These are phyloP conservation scores for Trichosporon inkin DNA, from an alignment of 1,284 basidiomycete species.

Conservation along the genomic window DNA sequence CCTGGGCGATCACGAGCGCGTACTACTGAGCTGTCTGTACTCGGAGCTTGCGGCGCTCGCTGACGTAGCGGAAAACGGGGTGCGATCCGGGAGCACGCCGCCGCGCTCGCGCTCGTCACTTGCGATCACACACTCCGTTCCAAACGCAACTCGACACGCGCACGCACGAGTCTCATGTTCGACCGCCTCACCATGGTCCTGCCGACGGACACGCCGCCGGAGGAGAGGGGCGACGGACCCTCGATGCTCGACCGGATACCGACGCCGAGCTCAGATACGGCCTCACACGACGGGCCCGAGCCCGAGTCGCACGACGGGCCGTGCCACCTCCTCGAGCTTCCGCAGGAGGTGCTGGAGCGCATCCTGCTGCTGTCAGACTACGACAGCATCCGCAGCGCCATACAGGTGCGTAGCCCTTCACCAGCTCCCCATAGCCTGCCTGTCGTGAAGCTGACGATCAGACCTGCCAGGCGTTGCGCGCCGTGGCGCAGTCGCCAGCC, in stretches of 20 bases:
- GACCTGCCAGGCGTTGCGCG: conserved; percentile 10
- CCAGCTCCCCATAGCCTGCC: background rate
- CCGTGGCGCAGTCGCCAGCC: background rate
- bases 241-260: conserved; percentile 3
- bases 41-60: background rate
- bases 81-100: background rate
- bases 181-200: conserved; percentile 6
- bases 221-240: background rate
- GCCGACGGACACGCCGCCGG: background rate
- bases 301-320: background rate
- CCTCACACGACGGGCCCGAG: background rate
- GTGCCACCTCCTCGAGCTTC: conserved; percentile 5
- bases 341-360: conserved; percentile 13
- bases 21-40: too few species aligned
- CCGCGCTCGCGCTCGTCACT: background rate
- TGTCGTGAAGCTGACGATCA: conserved; percentile 10
- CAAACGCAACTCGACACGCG: background rate
- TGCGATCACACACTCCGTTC: too few species aligned
- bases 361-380: conserved; percentile 1
- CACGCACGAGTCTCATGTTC: background rate
- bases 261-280: background rate
- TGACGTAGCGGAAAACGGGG: background rate
- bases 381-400: background rate
- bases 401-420: background rate
- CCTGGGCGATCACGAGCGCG: too few species aligned